Conservation (phyloP, 2,329 filamentous ascomycete species). For the Colletotrichum ledebouriae region DNA sequence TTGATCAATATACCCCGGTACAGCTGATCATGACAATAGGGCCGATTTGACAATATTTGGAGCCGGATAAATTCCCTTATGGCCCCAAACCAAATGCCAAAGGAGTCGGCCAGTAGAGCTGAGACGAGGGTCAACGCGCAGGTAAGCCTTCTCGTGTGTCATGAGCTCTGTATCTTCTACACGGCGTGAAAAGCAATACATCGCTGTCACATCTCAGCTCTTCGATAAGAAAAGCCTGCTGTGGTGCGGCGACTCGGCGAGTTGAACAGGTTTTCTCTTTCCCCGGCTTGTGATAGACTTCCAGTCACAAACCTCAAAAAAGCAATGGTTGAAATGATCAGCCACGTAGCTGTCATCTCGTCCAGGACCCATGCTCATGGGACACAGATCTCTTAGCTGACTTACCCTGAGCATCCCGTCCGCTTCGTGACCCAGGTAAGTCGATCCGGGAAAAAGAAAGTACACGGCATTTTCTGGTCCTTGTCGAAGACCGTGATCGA, state of each 20-base stretch:
- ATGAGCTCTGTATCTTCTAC: not conserved
- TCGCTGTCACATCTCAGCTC: not conserved
- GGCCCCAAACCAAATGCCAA: no score
- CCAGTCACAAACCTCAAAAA: constrained; percentile 1
- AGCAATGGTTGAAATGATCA: constrained; percentile 1
- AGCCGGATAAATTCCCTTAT: no score
- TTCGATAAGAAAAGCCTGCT: constrained; percentile 9
- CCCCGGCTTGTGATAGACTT: constrained; percentile 11
- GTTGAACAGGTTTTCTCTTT: constrained; percentile 18
- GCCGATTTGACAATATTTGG: no score
- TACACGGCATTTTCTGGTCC: not conserved
- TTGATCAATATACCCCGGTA: no score
- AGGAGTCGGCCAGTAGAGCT: no score
- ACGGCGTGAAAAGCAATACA: not conserved
- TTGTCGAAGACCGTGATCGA: constrained; percentile 10
- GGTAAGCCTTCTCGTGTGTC: not conserved
- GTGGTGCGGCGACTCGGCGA: not conserved
- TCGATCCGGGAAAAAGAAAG: constrained; percentile 16
- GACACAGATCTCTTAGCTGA: constrained; percentile 25
- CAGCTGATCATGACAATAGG: no score
- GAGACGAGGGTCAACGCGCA: no score
- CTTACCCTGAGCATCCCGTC: not conserved
- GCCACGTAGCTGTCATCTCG: constrained; percentile 21
- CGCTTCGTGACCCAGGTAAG: not conserved
- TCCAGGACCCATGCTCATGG: constrained; percentile 18